Conservation (phyloP, 2,329 filamentous ascomycete species). For the Chaetomium strumarium region DNA sequence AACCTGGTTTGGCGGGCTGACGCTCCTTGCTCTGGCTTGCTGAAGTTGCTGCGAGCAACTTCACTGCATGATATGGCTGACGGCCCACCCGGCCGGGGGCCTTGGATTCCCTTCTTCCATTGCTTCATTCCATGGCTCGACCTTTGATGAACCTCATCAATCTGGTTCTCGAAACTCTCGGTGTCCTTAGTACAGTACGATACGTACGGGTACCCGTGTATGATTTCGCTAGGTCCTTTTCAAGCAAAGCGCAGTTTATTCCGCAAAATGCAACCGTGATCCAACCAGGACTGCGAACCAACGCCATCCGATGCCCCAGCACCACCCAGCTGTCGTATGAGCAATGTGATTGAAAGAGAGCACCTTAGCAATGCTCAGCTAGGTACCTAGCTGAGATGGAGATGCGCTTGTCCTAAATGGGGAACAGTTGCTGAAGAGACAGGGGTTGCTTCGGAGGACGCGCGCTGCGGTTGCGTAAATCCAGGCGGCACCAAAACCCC, state of each 20-base stretch:
- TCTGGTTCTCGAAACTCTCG: slow-evolving; percentile 22
- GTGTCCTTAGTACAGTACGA: slow-evolving; percentile 1
- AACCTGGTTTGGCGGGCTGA: slow-evolving; percentile 14
- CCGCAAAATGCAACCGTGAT: too few species aligned
- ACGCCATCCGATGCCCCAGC: too few species aligned
- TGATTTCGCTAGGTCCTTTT: slow-evolving; percentile 1
- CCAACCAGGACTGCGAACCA: too few species aligned
- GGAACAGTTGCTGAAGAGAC: neutral
- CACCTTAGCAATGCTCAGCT: too few species aligned
- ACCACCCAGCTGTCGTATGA: too few species aligned
- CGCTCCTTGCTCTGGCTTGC: too few species aligned
- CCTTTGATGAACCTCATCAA: slow-evolving; percentile 5
- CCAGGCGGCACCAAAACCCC: neutral
- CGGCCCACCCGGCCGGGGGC: neutral
- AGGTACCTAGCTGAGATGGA: slow-evolving; percentile 2
- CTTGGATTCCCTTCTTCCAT: neutral
- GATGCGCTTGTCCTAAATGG: slow-evolving; percentile 16
- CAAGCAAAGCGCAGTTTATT: slow-evolving; percentile 1
- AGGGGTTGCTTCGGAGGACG: too few species aligned
- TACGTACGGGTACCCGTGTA: too few species aligned
- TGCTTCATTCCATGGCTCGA: slow-evolving; percentile 2
- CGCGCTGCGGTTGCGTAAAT: neutral
- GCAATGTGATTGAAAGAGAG: neutral
- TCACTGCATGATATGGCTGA: slow-evolving; percentile 13
- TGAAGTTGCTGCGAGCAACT: neutral